Base-by-base conservation (phyloP, 73 alveolate species). In the Blepharisma japonicum region DNA sequence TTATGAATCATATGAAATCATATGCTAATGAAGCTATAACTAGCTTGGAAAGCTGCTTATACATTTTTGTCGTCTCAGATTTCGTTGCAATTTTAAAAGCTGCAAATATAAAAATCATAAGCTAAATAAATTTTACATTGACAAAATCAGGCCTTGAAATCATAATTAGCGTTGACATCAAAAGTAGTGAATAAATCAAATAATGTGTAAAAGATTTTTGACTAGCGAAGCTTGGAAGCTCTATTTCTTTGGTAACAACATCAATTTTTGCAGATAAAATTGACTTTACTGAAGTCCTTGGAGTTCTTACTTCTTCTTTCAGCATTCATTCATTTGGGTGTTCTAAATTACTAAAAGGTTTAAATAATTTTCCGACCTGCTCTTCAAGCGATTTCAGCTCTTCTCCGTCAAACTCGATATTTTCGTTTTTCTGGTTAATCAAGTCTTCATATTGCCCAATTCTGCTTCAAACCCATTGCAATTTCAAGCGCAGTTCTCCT, bases 281-380 rank as follows among this genome's bases (percentile, higher is more conserved):
- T 2, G 20, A 7, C n/a, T 39, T n/a, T 11, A 9, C 38, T n/a
- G 27, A 38, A 14, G 66, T 45, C 11, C 66, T 54, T 45, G 80
- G n/a, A 70, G 21, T 20, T 7, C 80, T 45, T 25, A 6, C 55
- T n/a, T 70, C 32, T 18, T 70, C 9, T n/a, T 38, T n/a, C n/a
- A 7, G n/a, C 18, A 20, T 47, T 45, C 77, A n/a, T 14, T 7
- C 68, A 23, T 45, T 8, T 23, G 66, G 56, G 2, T 61, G 39
- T 1, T 27, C 18, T 39, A 45, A 45, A 50, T 70, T 86, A 9
- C 90, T 92, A 55, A 88, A 88, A 25, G 95, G 95, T 49, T 83
- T 70, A 56, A 80, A 68, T 14, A 88, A 70, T 45, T 85, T 76
- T 18, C 50, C 77, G 6, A 88, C 49, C 42, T 79, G 85, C 51